These are phyloP conservation scores for Cladosporium sp. DNA, from an alignment of 2,329 filamentous ascomycete species.

Conservation along the genomic window DNA sequence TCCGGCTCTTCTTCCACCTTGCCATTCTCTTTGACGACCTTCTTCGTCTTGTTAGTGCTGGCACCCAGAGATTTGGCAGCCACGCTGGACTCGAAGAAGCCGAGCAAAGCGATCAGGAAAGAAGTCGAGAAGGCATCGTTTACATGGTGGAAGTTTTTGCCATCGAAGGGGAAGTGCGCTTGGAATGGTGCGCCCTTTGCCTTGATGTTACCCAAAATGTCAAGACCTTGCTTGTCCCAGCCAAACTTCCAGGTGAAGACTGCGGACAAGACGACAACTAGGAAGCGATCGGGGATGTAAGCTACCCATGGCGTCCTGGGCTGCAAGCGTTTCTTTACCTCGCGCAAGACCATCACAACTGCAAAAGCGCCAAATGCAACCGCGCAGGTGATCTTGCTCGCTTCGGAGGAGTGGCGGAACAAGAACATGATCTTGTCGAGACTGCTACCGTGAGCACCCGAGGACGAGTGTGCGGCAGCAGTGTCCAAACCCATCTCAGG, in stretches of 20 bases:
- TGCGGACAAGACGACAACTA: conserved; percentile 81
- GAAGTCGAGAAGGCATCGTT: conserved; percentile 83
- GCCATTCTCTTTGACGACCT: conserved; percentile 24
- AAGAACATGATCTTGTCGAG: conserved; percentile 83
- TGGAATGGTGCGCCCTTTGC: conserved; percentile 68
- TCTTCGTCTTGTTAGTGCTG: conserved; percentile 47
- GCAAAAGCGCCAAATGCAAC: conserved; percentile 76
- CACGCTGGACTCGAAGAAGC: conserved; percentile 98
- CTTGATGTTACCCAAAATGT: conserved; percentile 77
- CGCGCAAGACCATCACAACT: conserved; percentile 81
- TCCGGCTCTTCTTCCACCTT: conserved; percentile 31
- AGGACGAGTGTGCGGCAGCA: conserved; percentile 56
- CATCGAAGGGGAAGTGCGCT: conserved; percentile 81
- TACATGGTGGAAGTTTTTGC: conserved; percentile 73
- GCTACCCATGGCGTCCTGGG: conserved; percentile 74
- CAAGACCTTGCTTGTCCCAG: conserved; percentile 77
- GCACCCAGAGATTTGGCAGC: conserved; percentile 83
- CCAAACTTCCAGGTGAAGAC: conserved; percentile 70
- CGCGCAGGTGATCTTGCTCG: conserved; percentile 70
- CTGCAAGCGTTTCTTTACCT: conserved; percentile 76
- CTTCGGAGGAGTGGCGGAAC: conserved; percentile 58
- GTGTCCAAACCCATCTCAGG: conserved; percentile 77
- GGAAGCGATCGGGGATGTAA: conserved; percentile 85
- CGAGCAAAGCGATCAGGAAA: conserved; percentile 87
- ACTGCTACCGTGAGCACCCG: conserved; percentile 78